These are phyloP conservation scores for Vanderwaltozyma yarrowii DNA, from an alignment of 805 yeast species.

Conservation along the genomic window DNA sequence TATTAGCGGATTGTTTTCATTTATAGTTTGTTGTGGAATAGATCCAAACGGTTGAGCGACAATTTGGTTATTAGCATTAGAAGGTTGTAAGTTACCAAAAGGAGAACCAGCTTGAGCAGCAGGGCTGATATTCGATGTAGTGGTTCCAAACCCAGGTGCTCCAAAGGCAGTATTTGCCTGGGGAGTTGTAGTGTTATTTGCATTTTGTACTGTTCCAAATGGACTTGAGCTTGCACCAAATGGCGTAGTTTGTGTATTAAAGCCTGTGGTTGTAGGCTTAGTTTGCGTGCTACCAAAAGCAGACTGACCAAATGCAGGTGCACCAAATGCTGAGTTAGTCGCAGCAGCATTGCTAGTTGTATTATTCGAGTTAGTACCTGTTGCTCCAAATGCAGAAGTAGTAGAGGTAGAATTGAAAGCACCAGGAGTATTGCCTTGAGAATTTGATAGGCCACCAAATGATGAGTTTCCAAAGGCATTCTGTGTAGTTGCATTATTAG, in stretches of 20 bases:
- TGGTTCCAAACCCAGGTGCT: constrained; percentile 1
- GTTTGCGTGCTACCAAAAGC: constrained; percentile 6
- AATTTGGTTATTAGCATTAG: no score
- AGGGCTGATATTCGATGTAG: neutral
- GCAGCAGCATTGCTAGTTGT: no score
- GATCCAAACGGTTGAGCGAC: no score
- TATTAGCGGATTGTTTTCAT: no score
- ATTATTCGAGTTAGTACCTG: constrained; percentile 1
- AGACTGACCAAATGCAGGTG: constrained; percentile 3
- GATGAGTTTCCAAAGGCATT: constrained; percentile 8
- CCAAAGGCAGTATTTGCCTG: neutral
- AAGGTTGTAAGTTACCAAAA: neutral
- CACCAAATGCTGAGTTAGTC: constrained; percentile 3
- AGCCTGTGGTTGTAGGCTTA: neutral
- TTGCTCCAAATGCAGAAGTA: constrained; percentile 4
- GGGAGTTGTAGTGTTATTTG: neutral
- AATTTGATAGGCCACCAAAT: constrained; percentile 3
- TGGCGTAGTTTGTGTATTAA: neutral
- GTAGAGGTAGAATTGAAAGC: neutral
- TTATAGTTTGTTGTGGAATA: no score
- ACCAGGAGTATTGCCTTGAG: neutral
- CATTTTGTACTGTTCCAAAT: neutral
- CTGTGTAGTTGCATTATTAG: constrained; percentile 8
- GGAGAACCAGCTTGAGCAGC: constrained; percentile 8
- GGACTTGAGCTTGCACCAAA: neutral